A percentile compares a stretch with the other conserved stretches of the same genome.
Conservation (phyloP, 2,329 filamentous ascomycete species). For the Beauveria australis region DNA sequence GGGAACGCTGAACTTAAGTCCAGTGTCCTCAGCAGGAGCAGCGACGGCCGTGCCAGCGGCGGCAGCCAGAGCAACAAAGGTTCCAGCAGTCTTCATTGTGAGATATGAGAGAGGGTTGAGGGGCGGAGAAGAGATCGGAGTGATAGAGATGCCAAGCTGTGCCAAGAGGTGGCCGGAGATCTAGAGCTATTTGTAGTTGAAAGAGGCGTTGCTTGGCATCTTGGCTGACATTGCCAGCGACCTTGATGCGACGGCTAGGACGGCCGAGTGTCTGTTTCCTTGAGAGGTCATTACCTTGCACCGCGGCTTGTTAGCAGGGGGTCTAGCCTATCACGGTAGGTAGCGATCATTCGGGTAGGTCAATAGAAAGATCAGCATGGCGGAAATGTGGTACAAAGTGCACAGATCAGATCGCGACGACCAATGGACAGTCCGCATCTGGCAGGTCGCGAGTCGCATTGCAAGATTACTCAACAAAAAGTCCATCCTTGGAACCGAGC, state of each 20-base stretch:
- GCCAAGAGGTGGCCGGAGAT: slow-evolving; percentile 1
- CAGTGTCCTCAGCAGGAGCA: background rate
- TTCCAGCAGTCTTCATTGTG: slow-evolving; percentile 6
- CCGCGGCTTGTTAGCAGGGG: background rate
- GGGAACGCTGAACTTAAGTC: slow-evolving; percentile 3
- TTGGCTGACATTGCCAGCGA: background rate
- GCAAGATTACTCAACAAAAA: background rate
- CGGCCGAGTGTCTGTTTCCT: background rate
- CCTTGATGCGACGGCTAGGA: background rate
- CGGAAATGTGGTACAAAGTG: background rate
- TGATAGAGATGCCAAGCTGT: background rate
- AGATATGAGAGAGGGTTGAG: background rate
- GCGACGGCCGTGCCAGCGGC: slow-evolving; percentile 2
- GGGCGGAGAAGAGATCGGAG: background rate
- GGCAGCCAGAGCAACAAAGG: slow-evolving; percentile 5
- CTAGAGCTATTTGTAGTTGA: background rate
- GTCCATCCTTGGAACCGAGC: background rate
- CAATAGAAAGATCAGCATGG: background rate
- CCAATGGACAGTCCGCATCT: background rate
- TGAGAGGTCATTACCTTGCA: background rate
- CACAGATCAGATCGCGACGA: background rate
- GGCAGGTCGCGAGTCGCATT: background rate
- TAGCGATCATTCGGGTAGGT: slow-evolving; percentile 3
- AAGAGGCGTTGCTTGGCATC: background rate
- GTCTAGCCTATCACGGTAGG: background rate